phyloP scores from a whole-genome alignment of 2,329 filamentous ascomycete genomes.

The Paraphoma sp. region DNA sequence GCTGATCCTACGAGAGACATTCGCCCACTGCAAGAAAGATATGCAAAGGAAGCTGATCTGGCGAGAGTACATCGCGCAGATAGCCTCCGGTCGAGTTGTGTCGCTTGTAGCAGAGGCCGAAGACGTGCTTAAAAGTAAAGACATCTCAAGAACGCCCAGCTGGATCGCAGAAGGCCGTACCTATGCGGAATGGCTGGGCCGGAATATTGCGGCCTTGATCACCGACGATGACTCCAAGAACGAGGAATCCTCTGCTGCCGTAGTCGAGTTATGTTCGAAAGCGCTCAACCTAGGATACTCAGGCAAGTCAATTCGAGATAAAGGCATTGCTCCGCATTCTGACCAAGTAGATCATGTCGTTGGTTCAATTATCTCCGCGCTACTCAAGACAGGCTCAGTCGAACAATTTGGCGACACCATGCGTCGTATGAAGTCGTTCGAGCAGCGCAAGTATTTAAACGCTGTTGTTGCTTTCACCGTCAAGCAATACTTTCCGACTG shows the following conservation, averaged over 20 bases:
- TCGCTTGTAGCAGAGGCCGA: slow-evolving; percentile 67
- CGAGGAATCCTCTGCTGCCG: slow-evolving; percentile 39
- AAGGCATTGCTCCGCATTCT: background rate
- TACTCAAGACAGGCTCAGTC: slow-evolving; percentile 18
- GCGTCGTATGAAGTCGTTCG: slow-evolving; percentile 52
- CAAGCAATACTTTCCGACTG: slow-evolving; percentile 26
- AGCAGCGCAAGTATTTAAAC: slow-evolving; percentile 56
- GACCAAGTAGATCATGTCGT: slow-evolving; percentile 29
- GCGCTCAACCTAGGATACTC: slow-evolving; percentile 75
- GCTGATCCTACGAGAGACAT: slow-evolving; percentile 55
- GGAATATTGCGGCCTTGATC: slow-evolving; percentile 63
- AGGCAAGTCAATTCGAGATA: slow-evolving; percentile 48
- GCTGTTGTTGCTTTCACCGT: slow-evolving; percentile 35
- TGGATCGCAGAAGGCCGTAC: slow-evolving; percentile 72
- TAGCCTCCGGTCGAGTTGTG: slow-evolving; percentile 67
- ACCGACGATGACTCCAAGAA: slow-evolving; percentile 38
- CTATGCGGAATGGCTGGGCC: slow-evolving; percentile 76
- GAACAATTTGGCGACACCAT: slow-evolving; percentile 47
- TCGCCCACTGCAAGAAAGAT: slow-evolving; percentile 46
- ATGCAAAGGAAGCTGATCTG: slow-evolving; percentile 62
- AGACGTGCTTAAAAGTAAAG: slow-evolving; percentile 51
- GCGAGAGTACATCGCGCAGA: slow-evolving; percentile 67
- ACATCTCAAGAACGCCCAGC: slow-evolving; percentile 22
- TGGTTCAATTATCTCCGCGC: slow-evolving; percentile 17
- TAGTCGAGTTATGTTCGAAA: slow-evolving; percentile 60